Evolutionary conservation across 306 rosid genomes (phyloP), one percentile per base, ranked within the genome.

Genomic region (Potentilla sterilis): DNA sequence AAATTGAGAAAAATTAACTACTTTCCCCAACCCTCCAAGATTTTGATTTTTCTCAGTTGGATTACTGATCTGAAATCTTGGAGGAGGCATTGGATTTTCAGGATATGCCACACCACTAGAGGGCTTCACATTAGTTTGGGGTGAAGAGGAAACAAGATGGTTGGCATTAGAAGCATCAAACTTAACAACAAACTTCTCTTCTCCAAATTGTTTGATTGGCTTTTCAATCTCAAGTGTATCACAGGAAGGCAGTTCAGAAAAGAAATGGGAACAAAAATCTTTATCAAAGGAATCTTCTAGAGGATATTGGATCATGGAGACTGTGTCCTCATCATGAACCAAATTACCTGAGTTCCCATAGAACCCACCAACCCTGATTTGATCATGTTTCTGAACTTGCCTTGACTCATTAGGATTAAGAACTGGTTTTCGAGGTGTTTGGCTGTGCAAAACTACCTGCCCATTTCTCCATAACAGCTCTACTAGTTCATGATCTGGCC

Each of bases 381-480:
- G 84, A 79, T 84, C 89, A 79, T 75, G 85, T 81, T 87, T 87
- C 74, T 78, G 91, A 75, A 79, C 55, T 54, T 82, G 93, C 68
- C 88, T 84, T 14, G 81, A 51, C 32, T 73, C 73, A 67, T 87
- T 80, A 43, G 84, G 81, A 76, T 51, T 77, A 48, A 22, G 47
- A 72, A 66, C 70, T 19, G 81, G 79, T 73, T 86, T 88, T 79
- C 78, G 82, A 5, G 70, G 78, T 41, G 88, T 75, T 85, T 90
- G 98, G 82, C 92, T 87, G 24, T 89, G 83, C 72, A 87, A 81
- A 47, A 93, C 96, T 72, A 93, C 91, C 58, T 89, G 96, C n/a
- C 98, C 98, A 82, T 93, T 86, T 81, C 83, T 77, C 96, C 98
- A 89, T 72, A 90, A 42, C 34, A 92, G 91, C 86, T 92, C 98